Base-by-base conservation (phyloP, 2,329 filamentous ascomycete genomes). In the Chrysoporthe cubensis region DNA sequence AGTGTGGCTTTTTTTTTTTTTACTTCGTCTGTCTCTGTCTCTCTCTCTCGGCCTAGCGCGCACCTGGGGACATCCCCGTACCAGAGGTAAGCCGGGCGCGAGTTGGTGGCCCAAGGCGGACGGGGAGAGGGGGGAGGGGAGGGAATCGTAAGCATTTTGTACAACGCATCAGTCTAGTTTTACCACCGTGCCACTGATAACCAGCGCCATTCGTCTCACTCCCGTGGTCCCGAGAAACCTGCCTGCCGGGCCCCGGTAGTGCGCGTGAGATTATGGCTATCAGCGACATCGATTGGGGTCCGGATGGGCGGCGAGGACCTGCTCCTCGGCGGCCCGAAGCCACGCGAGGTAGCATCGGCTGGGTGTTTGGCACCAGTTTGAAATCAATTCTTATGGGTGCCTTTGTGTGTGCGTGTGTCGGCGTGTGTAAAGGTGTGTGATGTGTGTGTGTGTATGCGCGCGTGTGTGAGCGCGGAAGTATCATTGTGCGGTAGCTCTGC, bases 161-260 rank as follows among this genome's bases (percentile, higher is more conserved):
- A 60, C 57, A 60, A 60, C 57, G 40, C 57, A 60, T 58, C 56
- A 58, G 16, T 58, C 32, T 37, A n/a, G 46, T 48, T 16, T 6
- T 4, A 62, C 34, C 56, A 7, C 56, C 14, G 34, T 21, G 34
- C 56, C 56, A 42, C 32, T 13, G 26, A 13, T 7, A 60, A 59
- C 60, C 65, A 52, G 26, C 37, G 6, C 37, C 37, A 40, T 40
- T 40, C 37, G 37, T 40, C 37, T 40, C 6, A 40, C 37, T 40
- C 37, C 37, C 37, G 37, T 40, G 37, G 37, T 40, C 37, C 37
- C 37, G 37, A 40, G 37, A 40, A 40, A 8, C 16, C 46, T 48
- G 46, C 46, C 46, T 21, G 46, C 18, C 18, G 46, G 46, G 14
- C 46, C 46, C 18, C 46, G 18, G 8, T 48, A 18, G 18, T 48